Evolutionary conservation across 139 green algal species (phyloP).

Genomic region (Pseudopediastrum boryanum): DNA sequence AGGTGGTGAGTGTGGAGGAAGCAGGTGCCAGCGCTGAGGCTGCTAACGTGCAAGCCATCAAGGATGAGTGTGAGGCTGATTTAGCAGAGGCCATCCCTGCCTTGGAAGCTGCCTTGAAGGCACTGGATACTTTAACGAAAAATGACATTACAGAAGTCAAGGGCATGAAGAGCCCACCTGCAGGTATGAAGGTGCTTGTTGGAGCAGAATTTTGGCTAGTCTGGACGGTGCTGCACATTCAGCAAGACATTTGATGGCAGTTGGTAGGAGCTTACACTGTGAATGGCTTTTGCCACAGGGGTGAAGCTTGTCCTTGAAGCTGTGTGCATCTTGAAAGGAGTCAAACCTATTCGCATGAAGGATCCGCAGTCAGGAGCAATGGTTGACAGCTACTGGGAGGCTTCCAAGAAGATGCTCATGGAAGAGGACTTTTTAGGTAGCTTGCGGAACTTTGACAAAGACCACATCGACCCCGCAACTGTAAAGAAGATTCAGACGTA

Average conservation of each 20-base stretch:
- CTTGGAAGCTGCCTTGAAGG: constrained; percentile 69
- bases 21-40: constrained; percentile 68
- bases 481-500: constrained; percentile 66
- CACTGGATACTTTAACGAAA: constrained; percentile 82
- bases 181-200: constrained; percentile 27
- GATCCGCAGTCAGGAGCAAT: constrained; percentile 74
- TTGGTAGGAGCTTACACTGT: too few species aligned
- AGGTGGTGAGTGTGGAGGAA: constrained; percentile 79
- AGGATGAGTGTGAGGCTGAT: constrained; percentile 78
- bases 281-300: too few species aligned
- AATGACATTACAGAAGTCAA: constrained; percentile 85
- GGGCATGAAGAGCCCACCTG: constrained; percentile 84
- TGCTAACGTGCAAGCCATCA: constrained; percentile 77
- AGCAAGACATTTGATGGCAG: too few species aligned
- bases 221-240: too few species aligned
- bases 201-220: too few species aligned
- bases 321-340: constrained; percentile 80
- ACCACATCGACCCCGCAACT: constrained; percentile 71
- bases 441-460: constrained; percentile 73
- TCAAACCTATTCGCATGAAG: constrained; percentile 77
- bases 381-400: constrained; percentile 86
- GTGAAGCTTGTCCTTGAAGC: constrained; percentile 77
- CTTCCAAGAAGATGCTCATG: constrained; percentile 68
- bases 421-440: constrained; percentile 72
- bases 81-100: constrained; percentile 74